Percentiles rank a stretch among this genome's conserved stretches.
Evolutionary conservation across 2,329 filamentous ascomycete genomes (phyloP).

Genomic region (Onygena corvina): DNA sequence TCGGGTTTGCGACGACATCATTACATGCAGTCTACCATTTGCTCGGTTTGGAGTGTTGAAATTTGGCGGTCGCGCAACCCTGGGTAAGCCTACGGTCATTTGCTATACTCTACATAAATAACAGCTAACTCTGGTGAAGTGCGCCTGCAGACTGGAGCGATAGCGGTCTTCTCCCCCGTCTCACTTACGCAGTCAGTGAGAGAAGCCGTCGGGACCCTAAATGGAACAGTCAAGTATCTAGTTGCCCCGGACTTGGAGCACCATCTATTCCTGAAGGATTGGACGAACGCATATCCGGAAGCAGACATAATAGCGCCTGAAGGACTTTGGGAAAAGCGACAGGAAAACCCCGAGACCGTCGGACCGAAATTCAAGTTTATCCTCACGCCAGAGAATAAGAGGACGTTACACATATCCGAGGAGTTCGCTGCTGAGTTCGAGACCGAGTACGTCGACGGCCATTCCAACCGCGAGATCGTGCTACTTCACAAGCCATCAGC

Average conservation of each 20-base stretch:
- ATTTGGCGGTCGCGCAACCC: constrained; percentile 74
- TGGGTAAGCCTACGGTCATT: constrained; percentile 45
- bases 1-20: constrained; percentile 57
- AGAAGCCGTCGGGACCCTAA: constrained; percentile 48
- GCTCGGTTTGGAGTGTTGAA: constrained; percentile 64
- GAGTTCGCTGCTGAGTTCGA: constrained; percentile 85
- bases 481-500: constrained; percentile 69
- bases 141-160: constrained; percentile 60
- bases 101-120: background rate
- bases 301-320: constrained; percentile 74
- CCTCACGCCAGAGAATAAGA: constrained; percentile 47
- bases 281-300: constrained; percentile 65
- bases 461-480: constrained; percentile 77
- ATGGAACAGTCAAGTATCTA: constrained; percentile 67
- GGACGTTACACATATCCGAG: constrained; percentile 46
- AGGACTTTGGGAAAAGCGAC: constrained; percentile 71
- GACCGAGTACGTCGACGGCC: constrained; percentile 66
- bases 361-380: constrained; percentile 54
- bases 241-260: constrained; percentile 83
- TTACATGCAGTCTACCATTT: constrained; percentile 57
- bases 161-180: constrained; percentile 87
- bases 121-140: constrained; percentile 39
- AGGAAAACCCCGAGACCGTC: constrained; percentile 44
- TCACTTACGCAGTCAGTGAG: constrained; percentile 66
- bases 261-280: constrained; percentile 82